Evolutionary conservation across 2,329 filamentous ascomycete genomes (phyloP).

Genomic region (Simplicillium sp.): DNA sequence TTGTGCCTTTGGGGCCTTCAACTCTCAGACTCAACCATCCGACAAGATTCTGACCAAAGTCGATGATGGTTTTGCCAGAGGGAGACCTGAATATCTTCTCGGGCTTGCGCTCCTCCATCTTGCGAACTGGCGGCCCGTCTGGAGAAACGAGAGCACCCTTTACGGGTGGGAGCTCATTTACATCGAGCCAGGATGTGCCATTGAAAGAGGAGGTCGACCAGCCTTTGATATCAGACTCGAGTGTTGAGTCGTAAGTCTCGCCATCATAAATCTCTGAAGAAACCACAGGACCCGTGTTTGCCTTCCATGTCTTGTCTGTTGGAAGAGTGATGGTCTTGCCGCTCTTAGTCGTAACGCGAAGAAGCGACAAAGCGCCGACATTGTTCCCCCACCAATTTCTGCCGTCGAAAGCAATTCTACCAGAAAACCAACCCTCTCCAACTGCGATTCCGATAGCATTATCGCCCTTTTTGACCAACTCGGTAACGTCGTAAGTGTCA

Average conservation of each 20-base stretch:
- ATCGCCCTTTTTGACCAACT: conserved; percentile 24
- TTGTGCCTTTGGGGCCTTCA: conserved; percentile 23
- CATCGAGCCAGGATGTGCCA: conserved; percentile 16
- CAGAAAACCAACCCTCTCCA: conserved; percentile 40
- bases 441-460: conserved; percentile 28
- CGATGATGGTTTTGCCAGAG: conserved; percentile 34
- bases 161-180: conserved; percentile 19
- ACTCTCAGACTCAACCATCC: conserved; percentile 34
- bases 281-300: conserved; percentile 20
- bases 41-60: conserved; percentile 51
- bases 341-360: conserved; percentile 23
- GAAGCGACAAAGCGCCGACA: conserved; percentile 26
- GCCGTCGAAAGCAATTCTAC: conserved; percentile 21
- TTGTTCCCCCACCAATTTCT: conserved; percentile 26
- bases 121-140: conserved; percentile 33
- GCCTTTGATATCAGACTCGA: conserved; percentile 17
- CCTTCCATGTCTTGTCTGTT: conserved; percentile 29
- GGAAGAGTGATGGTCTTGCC: conserved; percentile 16
- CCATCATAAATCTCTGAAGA: conserved; percentile 40
- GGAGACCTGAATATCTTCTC: conserved; percentile 19
- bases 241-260: conserved; percentile 35
- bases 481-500: conserved; percentile 40
- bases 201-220: conserved; percentile 16
- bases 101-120: conserved; percentile 19
- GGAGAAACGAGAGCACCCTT: conserved; percentile 25